phyloP scores from a whole-genome alignment of 1,139 yeast genomes.

The Yamadazyma atmosphaerica region DNA sequence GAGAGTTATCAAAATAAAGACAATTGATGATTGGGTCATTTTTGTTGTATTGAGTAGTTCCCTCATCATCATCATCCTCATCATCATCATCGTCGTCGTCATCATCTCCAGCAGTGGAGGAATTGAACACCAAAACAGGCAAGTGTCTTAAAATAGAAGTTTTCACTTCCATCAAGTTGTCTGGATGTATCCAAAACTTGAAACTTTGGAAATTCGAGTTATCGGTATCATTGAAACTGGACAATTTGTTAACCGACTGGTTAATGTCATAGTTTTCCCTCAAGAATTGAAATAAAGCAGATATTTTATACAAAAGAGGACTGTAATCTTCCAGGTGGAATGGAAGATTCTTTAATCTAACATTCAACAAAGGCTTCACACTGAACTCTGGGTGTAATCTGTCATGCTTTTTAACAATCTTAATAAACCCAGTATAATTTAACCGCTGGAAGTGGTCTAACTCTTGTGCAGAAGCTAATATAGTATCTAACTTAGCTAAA shows the following conservation, averaged over 20 bases:
- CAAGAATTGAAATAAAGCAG: conserved; percentile 76
- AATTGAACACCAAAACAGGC: conserved; percentile 81
- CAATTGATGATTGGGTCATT: conserved; percentile 84
- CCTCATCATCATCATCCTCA: conserved; percentile 23
- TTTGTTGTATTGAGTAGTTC: conserved; percentile 3
- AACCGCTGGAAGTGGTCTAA: conserved; percentile 87
- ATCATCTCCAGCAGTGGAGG: conserved; percentile 35
- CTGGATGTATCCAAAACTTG: conserved; percentile 96
- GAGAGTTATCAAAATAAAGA: conserved; percentile 81
- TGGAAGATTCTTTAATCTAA: conserved; percentile 82
- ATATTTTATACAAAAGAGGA: conserved; percentile 82
- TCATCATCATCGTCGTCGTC: conserved; percentile 40
- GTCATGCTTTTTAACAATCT: conserved; percentile 95
- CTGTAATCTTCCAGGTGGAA: conserved; percentile 95
- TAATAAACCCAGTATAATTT: conserved; percentile 91
- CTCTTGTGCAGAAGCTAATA: conserved; percentile 75
- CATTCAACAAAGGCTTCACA: conserved; percentile 85
- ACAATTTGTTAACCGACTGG: conserved; percentile 41
- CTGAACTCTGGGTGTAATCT: conserved; percentile 82
- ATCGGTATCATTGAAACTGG: conserved; percentile 48
- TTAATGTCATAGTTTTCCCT: conserved; percentile 61
- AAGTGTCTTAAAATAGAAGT: conserved; percentile 89
- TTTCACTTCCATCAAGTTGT: conserved; percentile 94
- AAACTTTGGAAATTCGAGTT: conserved; percentile 69
- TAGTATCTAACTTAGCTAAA: conserved; percentile 68